Conservation (phyloP, 441 rosid genomes). For the Mallotus repandus region DNA sequence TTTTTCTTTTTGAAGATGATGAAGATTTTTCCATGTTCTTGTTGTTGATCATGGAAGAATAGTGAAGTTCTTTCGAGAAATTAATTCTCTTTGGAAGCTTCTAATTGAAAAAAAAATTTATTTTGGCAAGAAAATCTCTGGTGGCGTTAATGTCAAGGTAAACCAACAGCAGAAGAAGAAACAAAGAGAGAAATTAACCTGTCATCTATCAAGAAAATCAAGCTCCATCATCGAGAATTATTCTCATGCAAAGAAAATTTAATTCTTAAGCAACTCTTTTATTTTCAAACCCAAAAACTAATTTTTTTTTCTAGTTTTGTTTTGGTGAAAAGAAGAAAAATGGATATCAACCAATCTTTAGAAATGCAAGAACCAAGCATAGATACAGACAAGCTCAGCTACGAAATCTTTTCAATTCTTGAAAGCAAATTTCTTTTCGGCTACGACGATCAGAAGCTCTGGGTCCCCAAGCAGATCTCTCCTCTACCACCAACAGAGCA, state of each 20-base stretch:
- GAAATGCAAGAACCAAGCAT: slow-evolving; percentile 92
- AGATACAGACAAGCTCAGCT: slow-evolving; percentile 91
- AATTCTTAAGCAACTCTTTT: neutral
- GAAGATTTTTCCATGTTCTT: neutral
- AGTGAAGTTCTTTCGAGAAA: neutral
- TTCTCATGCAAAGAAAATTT: neutral
- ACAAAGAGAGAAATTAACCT: neutral
- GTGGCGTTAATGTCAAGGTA: slow-evolving; percentile 21
- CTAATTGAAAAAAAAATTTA: too few relatives aligned
- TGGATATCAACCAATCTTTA: slow-evolving; percentile 36
- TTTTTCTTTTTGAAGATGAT: neutral
- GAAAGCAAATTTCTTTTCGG: slow-evolving; percentile 91
- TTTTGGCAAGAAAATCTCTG: slow-evolving; percentile 7
- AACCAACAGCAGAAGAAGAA: neutral
- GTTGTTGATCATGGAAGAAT: slow-evolving; percentile 1
- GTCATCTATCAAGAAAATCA: too few relatives aligned
- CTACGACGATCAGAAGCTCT: slow-evolving; percentile 77
- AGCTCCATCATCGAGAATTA: neutral
- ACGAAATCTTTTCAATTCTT: slow-evolving; percentile 90
- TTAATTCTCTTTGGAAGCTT: neutral
- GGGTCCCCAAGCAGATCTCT: slow-evolving; percentile 66
- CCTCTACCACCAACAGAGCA: slow-evolving; percentile 29
- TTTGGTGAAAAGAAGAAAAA: slow-evolving; percentile 5
- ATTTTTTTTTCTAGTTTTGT: neutral
- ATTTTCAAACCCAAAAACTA: neutral